phyloP scores from a whole-genome alignment of 2,329 filamentous ascomycete species.

The Curvularia eragrostidis region DNA sequence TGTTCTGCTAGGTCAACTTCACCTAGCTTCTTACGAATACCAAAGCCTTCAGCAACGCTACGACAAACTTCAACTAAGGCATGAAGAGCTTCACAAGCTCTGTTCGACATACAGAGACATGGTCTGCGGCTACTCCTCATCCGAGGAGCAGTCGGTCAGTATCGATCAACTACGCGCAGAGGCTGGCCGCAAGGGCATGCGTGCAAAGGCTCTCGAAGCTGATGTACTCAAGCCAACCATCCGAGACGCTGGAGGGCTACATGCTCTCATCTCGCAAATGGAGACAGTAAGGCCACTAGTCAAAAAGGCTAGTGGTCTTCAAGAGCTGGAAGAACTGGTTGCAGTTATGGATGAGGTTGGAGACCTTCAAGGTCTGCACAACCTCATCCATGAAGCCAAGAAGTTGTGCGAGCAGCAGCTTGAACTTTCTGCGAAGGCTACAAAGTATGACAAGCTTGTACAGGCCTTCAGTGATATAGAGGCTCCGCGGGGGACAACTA shows the following conservation, averaged over 20 bases:
- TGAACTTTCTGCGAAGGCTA: constrained; percentile 15
- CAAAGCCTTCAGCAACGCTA: constrained; percentile 18
- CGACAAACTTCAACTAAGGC: constrained; percentile 15
- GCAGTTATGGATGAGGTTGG: constrained; percentile 18
- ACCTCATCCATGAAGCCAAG: constrained; percentile 16
- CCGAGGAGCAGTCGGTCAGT: constrained; percentile 4
- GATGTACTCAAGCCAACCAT: constrained; percentile 23
- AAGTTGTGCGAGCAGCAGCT: constrained; percentile 12
- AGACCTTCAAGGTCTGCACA: constrained; percentile 15
- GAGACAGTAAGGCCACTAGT: constrained; percentile 17
- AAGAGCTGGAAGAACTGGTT: constrained; percentile 21
- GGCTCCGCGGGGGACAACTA: neutral
- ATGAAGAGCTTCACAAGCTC: constrained; percentile 18
- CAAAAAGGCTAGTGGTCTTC: constrained; percentile 16
- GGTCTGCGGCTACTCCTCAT: constrained; percentile 15
- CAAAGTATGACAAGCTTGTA: constrained; percentile 22
- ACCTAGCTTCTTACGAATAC: constrained; percentile 20
- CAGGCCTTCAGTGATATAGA: constrained; percentile 13
- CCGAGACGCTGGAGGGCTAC: constrained; percentile 23
- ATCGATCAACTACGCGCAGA: constrained; percentile 25
- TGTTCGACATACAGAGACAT: constrained; percentile 19
- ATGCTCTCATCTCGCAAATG: constrained; percentile 16
- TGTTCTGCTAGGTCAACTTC: constrained; percentile 14
- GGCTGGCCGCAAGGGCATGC: constrained; percentile 22
- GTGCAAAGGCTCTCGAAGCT: constrained; percentile 26